phyloP scores from a whole-genome alignment of 1,284 basidiomycete species.

The Ceratobasidium sp. region DNA sequence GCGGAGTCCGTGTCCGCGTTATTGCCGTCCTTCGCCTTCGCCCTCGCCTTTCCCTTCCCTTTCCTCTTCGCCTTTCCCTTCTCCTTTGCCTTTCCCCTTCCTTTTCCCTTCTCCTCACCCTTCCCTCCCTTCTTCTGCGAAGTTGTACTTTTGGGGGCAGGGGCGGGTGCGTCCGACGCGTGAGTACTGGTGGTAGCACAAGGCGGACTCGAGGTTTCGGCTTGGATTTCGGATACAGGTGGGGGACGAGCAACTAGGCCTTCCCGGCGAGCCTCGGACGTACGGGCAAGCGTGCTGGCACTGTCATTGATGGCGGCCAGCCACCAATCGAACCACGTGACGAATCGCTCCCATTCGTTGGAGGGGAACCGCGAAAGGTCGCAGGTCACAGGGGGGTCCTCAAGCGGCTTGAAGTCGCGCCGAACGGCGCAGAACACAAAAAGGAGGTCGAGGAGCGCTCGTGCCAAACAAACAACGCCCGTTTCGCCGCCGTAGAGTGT shows the following conservation, averaged over 20 bases:
- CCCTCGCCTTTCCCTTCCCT: too few relatives aligned
- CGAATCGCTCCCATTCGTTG: neutral
- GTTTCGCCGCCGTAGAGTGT: neutral
- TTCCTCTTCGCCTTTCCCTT: too few relatives aligned
- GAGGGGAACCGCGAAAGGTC: conserved; percentile 2
- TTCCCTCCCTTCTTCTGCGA: too few relatives aligned
- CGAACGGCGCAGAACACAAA: neutral
- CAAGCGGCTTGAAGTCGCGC: neutral
- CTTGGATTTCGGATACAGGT: too few relatives aligned
- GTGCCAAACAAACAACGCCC: neutral
- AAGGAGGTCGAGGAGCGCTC: neutral
- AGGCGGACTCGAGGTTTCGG: too few relatives aligned
- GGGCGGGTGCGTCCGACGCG: too few relatives aligned
- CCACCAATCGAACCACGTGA: neutral
- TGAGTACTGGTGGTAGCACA: too few relatives aligned
- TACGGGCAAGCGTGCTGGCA: neutral
- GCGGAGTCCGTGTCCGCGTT: too few relatives aligned
- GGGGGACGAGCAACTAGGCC: neutral
- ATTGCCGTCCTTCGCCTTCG: too few relatives aligned
- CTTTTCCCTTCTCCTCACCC: too few relatives aligned
- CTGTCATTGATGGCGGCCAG: neutral
- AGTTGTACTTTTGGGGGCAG: too few relatives aligned
- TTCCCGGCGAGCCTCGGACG: neutral
- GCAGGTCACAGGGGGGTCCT: neutral
- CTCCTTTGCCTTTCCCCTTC: too few relatives aligned